Percentiles rank a stretch among this genome's conserved stretches.
phyloP scores from a whole-genome alignment of 208 protist species.

The Trypanosoma conorhini region DNA sequence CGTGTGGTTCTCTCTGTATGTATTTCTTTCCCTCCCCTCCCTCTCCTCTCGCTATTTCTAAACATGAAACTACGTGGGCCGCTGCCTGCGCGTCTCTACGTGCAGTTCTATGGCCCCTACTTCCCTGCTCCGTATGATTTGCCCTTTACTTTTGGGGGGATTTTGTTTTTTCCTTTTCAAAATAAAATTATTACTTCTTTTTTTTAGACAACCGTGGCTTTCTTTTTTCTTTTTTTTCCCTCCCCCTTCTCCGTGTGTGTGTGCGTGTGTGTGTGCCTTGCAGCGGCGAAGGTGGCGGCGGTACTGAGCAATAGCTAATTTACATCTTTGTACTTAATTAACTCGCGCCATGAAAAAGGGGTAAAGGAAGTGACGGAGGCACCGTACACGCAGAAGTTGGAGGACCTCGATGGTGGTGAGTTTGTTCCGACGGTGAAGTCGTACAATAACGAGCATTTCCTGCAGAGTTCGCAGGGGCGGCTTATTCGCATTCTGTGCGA shows the following conservation, averaged over 20 bases:
- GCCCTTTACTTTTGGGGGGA: too few species aligned
- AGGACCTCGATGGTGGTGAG: slow-evolving; percentile 43
- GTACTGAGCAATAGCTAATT: too few species aligned
- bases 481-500: slow-evolving; percentile 92
- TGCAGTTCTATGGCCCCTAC: too few species aligned
- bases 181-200: too few species aligned
- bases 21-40: too few species aligned
- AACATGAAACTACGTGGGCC: too few species aligned
- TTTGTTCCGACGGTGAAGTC: slow-evolving; percentile 85
- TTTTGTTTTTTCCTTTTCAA: too few species aligned
- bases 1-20: too few species aligned
- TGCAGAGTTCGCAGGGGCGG: slow-evolving; percentile 69
- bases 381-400: slow-evolving; percentile 73
- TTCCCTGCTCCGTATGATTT: too few species aligned
- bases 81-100: too few species aligned
- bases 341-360: not conserved
- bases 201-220: not conserved
- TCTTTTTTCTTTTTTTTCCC: not conserved
- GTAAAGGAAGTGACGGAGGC: slow-evolving; percentile 31
- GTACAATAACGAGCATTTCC: slow-evolving; percentile 87
- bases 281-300: not conserved
- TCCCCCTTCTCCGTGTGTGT: slow-evolving; percentile 1
- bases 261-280: not conserved
- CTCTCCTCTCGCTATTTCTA: not conserved
- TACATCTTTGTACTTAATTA: not conserved